Conservation (phyloP, 2,329 filamentous ascomycete species). For the Fusarium equiseti region DNA sequence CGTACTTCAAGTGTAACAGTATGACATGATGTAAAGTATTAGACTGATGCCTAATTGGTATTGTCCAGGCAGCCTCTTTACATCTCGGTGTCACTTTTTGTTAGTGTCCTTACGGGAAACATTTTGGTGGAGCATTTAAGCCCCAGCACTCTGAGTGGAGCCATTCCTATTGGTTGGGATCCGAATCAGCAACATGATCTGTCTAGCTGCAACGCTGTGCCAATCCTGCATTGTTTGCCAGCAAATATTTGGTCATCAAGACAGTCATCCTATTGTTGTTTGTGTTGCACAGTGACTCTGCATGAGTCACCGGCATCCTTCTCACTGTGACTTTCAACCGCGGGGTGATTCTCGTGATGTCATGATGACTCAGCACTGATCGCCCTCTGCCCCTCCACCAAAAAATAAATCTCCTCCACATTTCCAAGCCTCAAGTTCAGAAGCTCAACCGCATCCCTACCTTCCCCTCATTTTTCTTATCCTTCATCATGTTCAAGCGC, state of each 20-base stretch:
- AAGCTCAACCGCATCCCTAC: background rate
- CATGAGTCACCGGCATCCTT: background rate
- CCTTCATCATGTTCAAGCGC: conserved; percentile 38
- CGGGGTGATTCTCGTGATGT: conserved; percentile 4
- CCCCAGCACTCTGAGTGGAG: background rate
- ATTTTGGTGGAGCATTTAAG: background rate
- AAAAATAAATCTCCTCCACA: conserved; percentile 9
- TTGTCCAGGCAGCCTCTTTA: background rate
- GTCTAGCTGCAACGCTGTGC: background rate
- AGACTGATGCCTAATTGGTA: background rate
- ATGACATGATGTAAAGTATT: background rate
- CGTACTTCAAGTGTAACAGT: background rate
- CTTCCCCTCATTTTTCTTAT: background rate
- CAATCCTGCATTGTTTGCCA: background rate
- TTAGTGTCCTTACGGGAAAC: background rate
- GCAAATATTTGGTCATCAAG: background rate
- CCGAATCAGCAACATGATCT: background rate
- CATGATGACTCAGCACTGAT: conserved; percentile 22
- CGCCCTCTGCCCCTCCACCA: conserved; percentile 16
- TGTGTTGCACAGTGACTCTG: background rate
- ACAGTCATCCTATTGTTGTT: background rate
- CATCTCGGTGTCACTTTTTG: background rate
- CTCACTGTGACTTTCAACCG: background rate
- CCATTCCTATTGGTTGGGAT: background rate
- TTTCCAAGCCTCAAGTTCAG: background rate